Evolutionary conservation across 2,329 filamentous ascomycete genomes (phyloP), one percentile per base, ranked within the genome.

Genomic region (Aspergillus tubingensis): DNA sequence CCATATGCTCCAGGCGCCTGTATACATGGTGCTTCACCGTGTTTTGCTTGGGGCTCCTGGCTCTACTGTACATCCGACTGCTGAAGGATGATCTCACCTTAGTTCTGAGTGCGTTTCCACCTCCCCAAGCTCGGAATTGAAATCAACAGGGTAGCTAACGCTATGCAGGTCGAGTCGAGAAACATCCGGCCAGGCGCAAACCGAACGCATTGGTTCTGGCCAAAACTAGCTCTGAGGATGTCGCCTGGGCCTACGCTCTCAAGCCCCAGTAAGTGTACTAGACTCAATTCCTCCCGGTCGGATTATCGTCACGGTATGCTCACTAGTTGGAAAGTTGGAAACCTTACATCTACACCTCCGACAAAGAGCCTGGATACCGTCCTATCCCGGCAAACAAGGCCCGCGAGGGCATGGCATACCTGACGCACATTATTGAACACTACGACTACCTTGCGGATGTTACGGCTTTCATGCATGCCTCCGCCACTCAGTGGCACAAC

Each of bases 351-450:
- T 70, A 67, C 39, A 64, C 64, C 1, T 64, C 61, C 30, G 67
- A 68, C 19, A 32, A 57, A 15, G 36, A 52, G 2, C 67, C 65
- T 25, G 63, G 66, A 38, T 67, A 32, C 27, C 47, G 8, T 58
- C 52, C 5, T 23, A 38, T 49, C 60, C 59, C 59, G 32, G 50
- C 52, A 3, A 61, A 61, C 27, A 61, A 87, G 70, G 86, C 86
- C 17, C 82, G 86, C 63, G 86, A 88, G 71, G 84, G 82, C 25
- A 82, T 86, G 73, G 80, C 85, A 5, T 87, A 88, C 67, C 77
- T 86, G 23, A 83, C 81, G n/a, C 87, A 86, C 70, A 80, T 88
- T 64, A 81, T 86, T 67, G 83, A 87, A 67, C 80, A 83, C 69
- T 88, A 88, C 75, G 80, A 87, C 62, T 65, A 77, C 5, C 77